Conservation (phyloP, 2,329 filamentous ascomycete genomes). For the Ceratocystis lukuohia region DNA sequence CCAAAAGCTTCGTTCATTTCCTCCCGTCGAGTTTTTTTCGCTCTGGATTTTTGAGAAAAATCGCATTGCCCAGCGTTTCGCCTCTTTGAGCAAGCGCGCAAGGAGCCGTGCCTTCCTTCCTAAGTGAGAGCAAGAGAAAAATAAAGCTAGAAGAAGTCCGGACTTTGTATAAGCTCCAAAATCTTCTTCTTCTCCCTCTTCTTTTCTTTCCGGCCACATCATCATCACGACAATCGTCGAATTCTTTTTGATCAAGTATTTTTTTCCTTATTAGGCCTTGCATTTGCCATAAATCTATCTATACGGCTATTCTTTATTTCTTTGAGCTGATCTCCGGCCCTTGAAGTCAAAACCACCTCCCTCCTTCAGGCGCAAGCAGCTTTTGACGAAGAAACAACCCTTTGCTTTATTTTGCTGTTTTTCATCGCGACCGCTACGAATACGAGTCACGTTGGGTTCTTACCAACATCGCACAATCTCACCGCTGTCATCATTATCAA, state of each 20-base stretch:
- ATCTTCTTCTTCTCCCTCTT: slow-evolving; percentile 21
- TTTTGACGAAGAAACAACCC: not conserved
- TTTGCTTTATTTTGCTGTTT: not conserved
- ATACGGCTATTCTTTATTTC: too few species aligned
- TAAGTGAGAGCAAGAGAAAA: slow-evolving; percentile 2
- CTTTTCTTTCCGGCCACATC: not conserved
- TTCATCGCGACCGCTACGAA: not conserved
- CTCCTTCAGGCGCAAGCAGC: not conserved
- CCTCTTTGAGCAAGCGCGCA: slow-evolving; percentile 8
- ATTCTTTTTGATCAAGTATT: not conserved
- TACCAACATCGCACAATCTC: not conserved
- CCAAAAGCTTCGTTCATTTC: too few species aligned
- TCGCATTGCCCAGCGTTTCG: slow-evolving; percentile 1
- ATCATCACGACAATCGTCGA: too few species aligned
- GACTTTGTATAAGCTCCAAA: not conserved
- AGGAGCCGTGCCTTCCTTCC: slow-evolving; percentile 10
- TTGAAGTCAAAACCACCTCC: not conserved
- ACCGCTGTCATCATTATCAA: slow-evolving; percentile 20
- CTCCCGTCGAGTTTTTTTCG: not conserved
- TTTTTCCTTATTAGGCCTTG: not conserved
- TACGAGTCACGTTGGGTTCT: not conserved
- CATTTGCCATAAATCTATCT: too few species aligned
- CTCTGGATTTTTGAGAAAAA: not conserved
- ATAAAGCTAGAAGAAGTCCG: slow-evolving; percentile 3
- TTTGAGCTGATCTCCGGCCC: too few species aligned